Evolutionary conservation across 805 yeast species (phyloP), one percentile per base, ranked within the genome.

Genomic region (Ogataea salicorniae): DNA sequence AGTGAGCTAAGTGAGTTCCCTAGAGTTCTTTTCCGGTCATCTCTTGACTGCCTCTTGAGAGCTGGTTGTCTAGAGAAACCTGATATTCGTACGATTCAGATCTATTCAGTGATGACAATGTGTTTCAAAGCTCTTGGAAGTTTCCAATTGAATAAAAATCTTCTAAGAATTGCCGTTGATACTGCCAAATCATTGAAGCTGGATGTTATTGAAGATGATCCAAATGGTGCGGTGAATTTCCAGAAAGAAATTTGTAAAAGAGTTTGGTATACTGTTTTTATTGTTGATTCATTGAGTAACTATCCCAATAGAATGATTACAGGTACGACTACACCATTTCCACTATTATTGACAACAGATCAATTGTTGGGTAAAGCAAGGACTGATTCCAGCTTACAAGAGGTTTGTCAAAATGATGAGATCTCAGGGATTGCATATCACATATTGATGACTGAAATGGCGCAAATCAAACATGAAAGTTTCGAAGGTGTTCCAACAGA

Each of bases 101-200:
- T 60, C 5, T 60, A 54, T 43, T 49, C 56, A 8, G 57, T 58
- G 20, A 48, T 58, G 49, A 52, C 63, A 2, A 53, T 55, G 45
- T 57, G 60, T 33, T 46, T 58, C 18, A 60, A 60, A 41, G 56
- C 60, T 0, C 43, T 60, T 16, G 63, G 63, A 11, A 58, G 55
- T 38, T 55, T 50, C 8, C 56, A 56, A 29, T 38, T 58, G 34
- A 59, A 57, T 41, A 53, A 47, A 33, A 54, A 53, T 26, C 47
- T 60, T 2, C 42, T 60, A 11, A 36, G 48, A 37, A 46, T 53
- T 8, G 54, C 57, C 17, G 45, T 60, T 6, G 61, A 55, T 20
- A 52, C 58, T 13, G 54, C 59, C 4, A 46, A 39, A 31, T 43
- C 53, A 8, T 37, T 60, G 34, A 50, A 52, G 6, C 41, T 54